Evolutionary conservation across 352 stramenopile genomes (phyloP).

Genomic region (Phytophthora aleatoria): DNA sequence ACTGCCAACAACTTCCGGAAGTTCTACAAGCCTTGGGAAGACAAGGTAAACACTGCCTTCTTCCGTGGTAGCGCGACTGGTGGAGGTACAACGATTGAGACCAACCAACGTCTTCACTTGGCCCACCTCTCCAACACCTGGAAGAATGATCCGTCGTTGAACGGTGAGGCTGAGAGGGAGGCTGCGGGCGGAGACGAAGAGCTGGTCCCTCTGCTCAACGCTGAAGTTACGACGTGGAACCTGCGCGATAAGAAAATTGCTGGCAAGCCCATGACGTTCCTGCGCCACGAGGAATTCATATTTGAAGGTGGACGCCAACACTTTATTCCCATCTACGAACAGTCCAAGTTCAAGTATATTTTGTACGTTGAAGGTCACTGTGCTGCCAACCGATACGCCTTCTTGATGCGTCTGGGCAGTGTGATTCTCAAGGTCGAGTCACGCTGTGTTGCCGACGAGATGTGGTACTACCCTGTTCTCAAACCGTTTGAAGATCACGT

Average conservation of each 20-base stretch:
- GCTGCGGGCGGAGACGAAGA: constrained; percentile 27
- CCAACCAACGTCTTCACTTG: constrained; percentile 96
- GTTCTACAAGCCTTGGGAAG: constrained; percentile 95
- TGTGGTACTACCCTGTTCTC: constrained; percentile 98
- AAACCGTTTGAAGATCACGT: constrained; percentile 97
- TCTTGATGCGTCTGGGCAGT: constrained; percentile 97
- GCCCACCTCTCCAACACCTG: constrained; percentile 93
- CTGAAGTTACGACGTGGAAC: constrained; percentile 96
- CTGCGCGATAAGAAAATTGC: constrained; percentile 97
- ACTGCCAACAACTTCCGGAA: constrained; percentile 97
- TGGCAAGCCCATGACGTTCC: constrained; percentile 94
- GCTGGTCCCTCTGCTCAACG: constrained; percentile 94
- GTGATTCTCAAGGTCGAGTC: constrained; percentile 97
- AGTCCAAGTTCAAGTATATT: constrained; percentile 97
- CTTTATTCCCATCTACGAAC: constrained; percentile 98
- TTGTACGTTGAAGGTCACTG: constrained; percentile 98
- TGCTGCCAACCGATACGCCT: constrained; percentile 97
- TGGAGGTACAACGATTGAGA: constrained; percentile 94
- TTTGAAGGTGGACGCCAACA: constrained; percentile 94
- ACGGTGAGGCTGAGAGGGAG: constrained; percentile 58
- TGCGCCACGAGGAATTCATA: constrained; percentile 80
- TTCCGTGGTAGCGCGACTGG: constrained; percentile 97
- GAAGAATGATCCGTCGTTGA: constrained; percentile 89
- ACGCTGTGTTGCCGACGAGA: constrained; percentile 95
- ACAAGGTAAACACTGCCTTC: constrained; percentile 97